Percentiles rank a stretch among this genome's conserved stretches.
Conservation (phyloP, 768 basidiomycete genomes). For the Calocybe cyanea region DNA sequence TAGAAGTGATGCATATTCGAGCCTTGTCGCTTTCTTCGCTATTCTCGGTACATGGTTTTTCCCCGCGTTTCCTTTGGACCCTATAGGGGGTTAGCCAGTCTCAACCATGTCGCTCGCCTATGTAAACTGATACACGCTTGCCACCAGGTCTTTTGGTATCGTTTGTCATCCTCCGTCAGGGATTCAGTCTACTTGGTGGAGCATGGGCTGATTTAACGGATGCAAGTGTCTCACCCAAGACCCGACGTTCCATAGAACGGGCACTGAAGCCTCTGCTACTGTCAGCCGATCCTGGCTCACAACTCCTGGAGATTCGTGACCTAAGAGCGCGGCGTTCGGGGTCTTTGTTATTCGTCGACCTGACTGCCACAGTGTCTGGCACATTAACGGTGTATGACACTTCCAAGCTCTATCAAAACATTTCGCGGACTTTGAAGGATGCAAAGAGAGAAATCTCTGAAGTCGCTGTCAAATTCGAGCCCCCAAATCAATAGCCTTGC, state of each 20-base stretch:
- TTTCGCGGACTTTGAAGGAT: conserved; percentile 49
- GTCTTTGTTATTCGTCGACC: conserved; percentile 79
- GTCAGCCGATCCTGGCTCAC: conserved; percentile 22
- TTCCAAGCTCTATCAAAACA: conserved; percentile 57
- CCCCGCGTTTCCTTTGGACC: conserved; percentile 86
- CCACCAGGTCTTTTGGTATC: conserved; percentile 77
- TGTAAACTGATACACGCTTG: background rate
- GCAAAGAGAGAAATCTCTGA: conserved; percentile 68
- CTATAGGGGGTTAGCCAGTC: conserved; percentile 72
- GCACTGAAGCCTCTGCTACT: conserved; percentile 53
- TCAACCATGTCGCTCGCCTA: background rate
- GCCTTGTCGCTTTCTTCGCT: conserved; percentile 84
- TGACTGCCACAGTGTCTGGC: conserved; percentile 68
- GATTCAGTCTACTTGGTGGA: conserved; percentile 58
- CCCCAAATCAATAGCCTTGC: conserved; percentile 17
- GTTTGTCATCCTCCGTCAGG: conserved; percentile 81
- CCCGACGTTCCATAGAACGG: conserved; percentile 48
- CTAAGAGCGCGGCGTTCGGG: conserved; percentile 77
- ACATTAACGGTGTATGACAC: conserved; percentile 55
- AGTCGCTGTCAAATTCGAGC: conserved; percentile 62
- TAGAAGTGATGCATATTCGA: conserved; percentile 95
- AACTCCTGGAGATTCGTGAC: conserved; percentile 43
- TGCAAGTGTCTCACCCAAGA: conserved; percentile 63
- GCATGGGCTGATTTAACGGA: conserved; percentile 84
- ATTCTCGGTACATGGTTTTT: conserved; percentile 88